Base-by-base conservation (phyloP, 495 filamentous ascomycete genomes). In the Achaetomiella virescens region DNA sequence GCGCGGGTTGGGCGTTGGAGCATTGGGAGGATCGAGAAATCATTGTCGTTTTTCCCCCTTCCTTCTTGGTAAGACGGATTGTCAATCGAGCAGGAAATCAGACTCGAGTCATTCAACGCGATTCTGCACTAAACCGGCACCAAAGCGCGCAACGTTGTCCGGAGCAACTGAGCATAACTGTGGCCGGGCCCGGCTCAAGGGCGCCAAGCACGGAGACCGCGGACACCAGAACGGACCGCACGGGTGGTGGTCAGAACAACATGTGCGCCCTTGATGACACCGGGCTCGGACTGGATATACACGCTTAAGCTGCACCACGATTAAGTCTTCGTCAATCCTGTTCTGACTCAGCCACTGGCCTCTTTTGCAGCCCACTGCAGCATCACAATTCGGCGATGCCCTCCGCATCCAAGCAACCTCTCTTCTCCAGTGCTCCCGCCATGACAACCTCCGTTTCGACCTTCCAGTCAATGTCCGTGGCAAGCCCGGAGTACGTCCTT, bases 211-310 rank as follows among this genome's bases (percentile, higher is more conserved):
- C 21, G 21, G 36, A 41, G 15, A 1, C 18, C 46, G 8, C 18
- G 27, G 18, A 18, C n/a, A n/a, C 15, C 48, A 20, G 36, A 51
- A 10, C 36, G 22, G 37, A 41, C 24, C 14, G 31, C 21, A 25
- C 21, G 29, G 25, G 21, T 3, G 46, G 36, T 43, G 18, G 46
- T 37, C 29, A 8, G 31, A 48, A 49, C 17, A 20, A 40, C 43
- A 56, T 21, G 51, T 51, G 43, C 35, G 45, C 37, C 27, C 18
- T 48, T 22, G 29, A 38, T 44, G 18, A 21, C 22, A 42, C 33
- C 24, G 48, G 51, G 31, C 22, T 45, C 45, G 36, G 55, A 54
- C 52, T 60, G 46, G 47, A 63, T 55, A 63, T 55, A 52, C 41
- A 50, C 57, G 38, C 48, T 49, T 46, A 51, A 55, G 29, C 47